Percentiles rank a stretch among this genome's conserved stretches.
Evolutionary conservation across 2,329 filamentous ascomycete species (phyloP).

Genomic region (Lecanicillium sp.): DNA sequence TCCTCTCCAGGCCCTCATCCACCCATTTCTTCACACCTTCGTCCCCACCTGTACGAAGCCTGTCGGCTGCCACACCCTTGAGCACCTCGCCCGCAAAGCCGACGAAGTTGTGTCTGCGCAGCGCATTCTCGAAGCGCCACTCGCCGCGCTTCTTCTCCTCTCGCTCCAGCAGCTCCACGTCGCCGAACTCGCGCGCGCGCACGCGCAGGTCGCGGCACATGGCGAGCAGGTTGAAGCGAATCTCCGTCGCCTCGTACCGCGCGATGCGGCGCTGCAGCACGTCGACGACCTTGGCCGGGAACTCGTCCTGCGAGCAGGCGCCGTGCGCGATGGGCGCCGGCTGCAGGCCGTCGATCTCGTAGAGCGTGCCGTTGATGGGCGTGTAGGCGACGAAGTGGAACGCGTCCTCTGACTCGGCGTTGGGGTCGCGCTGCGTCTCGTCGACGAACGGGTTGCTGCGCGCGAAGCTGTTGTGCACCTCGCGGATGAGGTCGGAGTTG

Average conservation of each 20-base stretch:
- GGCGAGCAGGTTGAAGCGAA: constrained; percentile 91
- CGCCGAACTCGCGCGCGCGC: constrained; percentile 73
- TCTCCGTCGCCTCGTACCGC: constrained; percentile 80
- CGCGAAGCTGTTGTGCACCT: constrained; percentile 87
- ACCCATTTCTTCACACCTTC: constrained; percentile 69
- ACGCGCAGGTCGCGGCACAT: constrained; percentile 80
- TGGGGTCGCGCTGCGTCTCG: constrained; percentile 66
- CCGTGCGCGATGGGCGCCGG: constrained; percentile 89
- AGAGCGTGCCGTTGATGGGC: constrained; percentile 69
- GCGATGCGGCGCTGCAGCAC: constrained; percentile 79
- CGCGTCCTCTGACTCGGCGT: constrained; percentile 72
- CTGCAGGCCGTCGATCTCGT: constrained; percentile 93
- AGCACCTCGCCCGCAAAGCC: constrained; percentile 88
- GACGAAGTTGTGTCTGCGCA: constrained; percentile 91
- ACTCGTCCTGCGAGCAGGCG: constrained; percentile 60
- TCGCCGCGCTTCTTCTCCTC: constrained; percentile 79
- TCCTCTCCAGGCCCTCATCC: constrained; percentile 57
- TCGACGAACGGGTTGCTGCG: constrained; percentile 85
- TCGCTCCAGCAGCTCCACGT: constrained; percentile 67
- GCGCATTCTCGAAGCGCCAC: constrained; percentile 93
- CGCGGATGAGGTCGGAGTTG: constrained; percentile 63
- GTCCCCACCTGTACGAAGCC: constrained; percentile 59
- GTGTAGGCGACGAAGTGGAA: constrained; percentile 99
- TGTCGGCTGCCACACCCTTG: constrained; percentile 73
- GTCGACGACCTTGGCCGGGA: constrained; percentile 75